Conservation (phyloP, 2,329 filamentous ascomycete genomes). For the Plectosphaerella plurivora region DNA sequence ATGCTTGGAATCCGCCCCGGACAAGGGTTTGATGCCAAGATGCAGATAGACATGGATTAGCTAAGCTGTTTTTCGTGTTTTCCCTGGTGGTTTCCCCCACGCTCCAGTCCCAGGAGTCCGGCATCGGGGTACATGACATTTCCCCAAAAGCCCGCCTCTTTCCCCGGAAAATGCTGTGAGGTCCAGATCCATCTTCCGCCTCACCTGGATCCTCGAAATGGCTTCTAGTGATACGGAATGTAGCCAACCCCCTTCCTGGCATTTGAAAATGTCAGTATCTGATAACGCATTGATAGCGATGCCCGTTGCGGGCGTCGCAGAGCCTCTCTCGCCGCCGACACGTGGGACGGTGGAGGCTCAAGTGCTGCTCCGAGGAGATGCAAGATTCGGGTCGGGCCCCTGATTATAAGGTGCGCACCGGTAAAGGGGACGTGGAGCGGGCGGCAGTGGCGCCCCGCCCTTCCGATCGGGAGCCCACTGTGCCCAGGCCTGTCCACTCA, state of each 20-base stretch:
- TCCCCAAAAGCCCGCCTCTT: background rate
- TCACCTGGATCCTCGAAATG: no score
- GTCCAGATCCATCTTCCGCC: background rate
- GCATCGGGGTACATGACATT: background rate
- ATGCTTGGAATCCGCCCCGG: background rate
- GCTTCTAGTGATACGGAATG: no score
- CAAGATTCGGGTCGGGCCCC: background rate
- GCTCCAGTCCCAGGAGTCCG: background rate
- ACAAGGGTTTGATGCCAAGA: background rate
- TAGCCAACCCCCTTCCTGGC: background rate
- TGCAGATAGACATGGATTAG: background rate
- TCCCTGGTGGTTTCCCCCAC: background rate
- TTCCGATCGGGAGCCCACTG: background rate
- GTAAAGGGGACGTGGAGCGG: background rate
- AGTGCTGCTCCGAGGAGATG: constrained; percentile 4
- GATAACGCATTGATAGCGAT: constrained; percentile 1
- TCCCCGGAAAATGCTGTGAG: background rate
- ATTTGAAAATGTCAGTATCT: background rate
- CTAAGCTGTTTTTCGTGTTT: background rate
- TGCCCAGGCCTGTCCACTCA: no score
- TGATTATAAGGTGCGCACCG: background rate
- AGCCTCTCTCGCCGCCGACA: constrained; percentile 1
- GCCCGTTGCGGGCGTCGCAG: constrained; percentile 1
- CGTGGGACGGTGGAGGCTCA: constrained; percentile 2
- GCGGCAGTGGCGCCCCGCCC: background rate